Evolutionary conservation across 169 alveolate genomes (phyloP).

Genomic region (Babesia caballi): DNA sequence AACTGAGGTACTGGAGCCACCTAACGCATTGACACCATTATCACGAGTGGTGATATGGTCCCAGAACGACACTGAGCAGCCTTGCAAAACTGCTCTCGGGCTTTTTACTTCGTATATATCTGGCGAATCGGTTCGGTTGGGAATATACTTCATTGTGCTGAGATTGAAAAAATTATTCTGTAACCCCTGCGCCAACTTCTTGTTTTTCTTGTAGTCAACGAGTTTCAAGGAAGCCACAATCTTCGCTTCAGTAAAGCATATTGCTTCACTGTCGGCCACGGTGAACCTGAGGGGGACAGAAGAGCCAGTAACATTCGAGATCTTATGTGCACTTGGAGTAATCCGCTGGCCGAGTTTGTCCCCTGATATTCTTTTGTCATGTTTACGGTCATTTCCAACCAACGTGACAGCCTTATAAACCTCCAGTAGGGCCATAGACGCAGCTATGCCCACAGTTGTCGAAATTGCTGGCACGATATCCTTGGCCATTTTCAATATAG

Average conservation of each 20-base stretch:
- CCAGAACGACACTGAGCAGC: slow-evolving; percentile 44
- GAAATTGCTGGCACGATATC: slow-evolving; percentile 59
- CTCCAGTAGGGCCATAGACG: slow-evolving; percentile 54
- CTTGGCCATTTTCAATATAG: slow-evolving; percentile 36
- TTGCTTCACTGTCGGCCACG: not conserved
- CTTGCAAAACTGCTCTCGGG: slow-evolving; percentile 24
- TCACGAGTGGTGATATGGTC: slow-evolving; percentile 33
- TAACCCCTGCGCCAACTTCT: not conserved
- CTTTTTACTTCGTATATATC: slow-evolving; percentile 7
- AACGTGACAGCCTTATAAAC: slow-evolving; percentile 17
- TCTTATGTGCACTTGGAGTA: too few species aligned
- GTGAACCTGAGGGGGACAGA: not conserved
- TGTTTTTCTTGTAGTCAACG: slow-evolving; percentile 1
- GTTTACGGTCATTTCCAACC: not conserved
- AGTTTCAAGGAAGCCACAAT: slow-evolving; percentile 9
- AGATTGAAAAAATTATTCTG: slow-evolving; percentile 33
- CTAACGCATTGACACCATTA: not conserved
- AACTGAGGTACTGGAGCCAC: not conserved
- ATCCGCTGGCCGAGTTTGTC: not conserved
- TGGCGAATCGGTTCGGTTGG: slow-evolving; percentile 17
- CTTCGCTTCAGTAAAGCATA: slow-evolving; percentile 1
- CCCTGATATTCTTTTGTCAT: not conserved
- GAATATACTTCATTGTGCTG: slow-evolving; percentile 24
- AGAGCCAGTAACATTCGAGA: not conserved
- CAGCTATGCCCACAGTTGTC: slow-evolving; percentile 53